A percentile compares a stretch with the other conserved stretches of the same genome.
phyloP scores from a whole-genome alignment of 164 flowering plant genomes.

The Magnolia changhungtana region DNA sequence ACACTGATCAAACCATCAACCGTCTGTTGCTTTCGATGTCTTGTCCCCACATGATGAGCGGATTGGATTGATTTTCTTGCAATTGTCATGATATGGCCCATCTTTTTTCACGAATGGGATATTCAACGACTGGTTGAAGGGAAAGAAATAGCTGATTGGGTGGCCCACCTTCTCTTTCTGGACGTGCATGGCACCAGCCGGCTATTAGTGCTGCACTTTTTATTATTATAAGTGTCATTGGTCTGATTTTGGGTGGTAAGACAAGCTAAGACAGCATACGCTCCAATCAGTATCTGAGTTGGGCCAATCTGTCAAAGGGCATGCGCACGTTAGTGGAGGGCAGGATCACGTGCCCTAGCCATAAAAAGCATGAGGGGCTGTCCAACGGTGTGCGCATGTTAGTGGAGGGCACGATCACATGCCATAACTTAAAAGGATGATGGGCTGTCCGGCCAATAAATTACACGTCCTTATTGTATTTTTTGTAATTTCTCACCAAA shows the following conservation, averaged over 20 bases:
- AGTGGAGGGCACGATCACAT: conserved; percentile 5
- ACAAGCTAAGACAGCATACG: background rate
- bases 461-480: background rate
- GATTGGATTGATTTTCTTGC: no score
- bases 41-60: no score
- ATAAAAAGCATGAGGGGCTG: background rate
- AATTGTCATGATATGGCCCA: no score
- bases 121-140: background rate
- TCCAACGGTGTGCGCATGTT: background rate
- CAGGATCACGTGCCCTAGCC: background rate
- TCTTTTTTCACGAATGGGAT: background rate
- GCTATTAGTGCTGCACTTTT: background rate
- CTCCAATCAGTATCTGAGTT: background rate
- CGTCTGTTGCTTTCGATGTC: no score
- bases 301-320: conserved; percentile 6
- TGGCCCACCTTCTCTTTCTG: background rate
- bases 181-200: conserved; percentile 3
- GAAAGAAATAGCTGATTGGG: background rate
- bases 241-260: background rate
- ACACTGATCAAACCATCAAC: background rate
- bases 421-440: background rate
- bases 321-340: conserved; percentile 5
- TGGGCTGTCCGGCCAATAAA: background rate
- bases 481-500: no score
- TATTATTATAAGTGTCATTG: background rate